phyloP scores from a whole-genome alignment of 1,139 yeast genomes.

The Geotrichum bryndzae region DNA sequence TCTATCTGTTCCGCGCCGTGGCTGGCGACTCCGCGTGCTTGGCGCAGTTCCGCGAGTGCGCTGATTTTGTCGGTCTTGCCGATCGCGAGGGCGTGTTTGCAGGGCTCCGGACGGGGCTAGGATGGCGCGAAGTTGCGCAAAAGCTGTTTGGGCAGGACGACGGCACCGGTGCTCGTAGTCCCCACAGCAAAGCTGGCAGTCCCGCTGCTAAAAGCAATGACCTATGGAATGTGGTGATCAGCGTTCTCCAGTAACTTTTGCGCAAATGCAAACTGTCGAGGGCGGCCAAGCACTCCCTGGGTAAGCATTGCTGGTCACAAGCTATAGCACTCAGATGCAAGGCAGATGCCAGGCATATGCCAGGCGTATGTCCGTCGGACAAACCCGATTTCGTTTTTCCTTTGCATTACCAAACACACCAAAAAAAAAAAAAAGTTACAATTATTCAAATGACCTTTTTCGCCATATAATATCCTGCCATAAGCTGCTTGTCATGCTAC shows the following conservation, averaged over 20 bases:
- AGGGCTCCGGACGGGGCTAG: background rate
- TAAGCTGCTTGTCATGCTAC: background rate
- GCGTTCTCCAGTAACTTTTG: background rate
- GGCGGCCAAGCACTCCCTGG: background rate
- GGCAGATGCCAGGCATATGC: background rate
- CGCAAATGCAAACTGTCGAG: too few relatives aligned
- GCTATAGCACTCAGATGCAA: background rate
- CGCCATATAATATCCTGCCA: background rate
- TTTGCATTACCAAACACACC: background rate
- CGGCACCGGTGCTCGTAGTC: background rate
- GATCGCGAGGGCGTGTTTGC: background rate
- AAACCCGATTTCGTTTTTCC: background rate
- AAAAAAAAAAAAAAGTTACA: background rate
- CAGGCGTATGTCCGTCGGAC: background rate
- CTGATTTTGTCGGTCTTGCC: background rate
- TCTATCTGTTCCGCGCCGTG: background rate
- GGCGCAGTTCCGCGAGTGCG: background rate
- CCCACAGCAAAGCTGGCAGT: background rate
- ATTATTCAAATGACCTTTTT: background rate
- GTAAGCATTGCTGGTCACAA: background rate
- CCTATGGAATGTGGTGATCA: background rate
- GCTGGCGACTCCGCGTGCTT: background rate
- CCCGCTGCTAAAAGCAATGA: background rate
- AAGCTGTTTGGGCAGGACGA: background rate
- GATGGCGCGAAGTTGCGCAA: background rate